These are phyloP conservation scores for peach (Prunus persica) DNA, from an alignment of 306 rosid species.

Conservation along the genomic window DNA sequence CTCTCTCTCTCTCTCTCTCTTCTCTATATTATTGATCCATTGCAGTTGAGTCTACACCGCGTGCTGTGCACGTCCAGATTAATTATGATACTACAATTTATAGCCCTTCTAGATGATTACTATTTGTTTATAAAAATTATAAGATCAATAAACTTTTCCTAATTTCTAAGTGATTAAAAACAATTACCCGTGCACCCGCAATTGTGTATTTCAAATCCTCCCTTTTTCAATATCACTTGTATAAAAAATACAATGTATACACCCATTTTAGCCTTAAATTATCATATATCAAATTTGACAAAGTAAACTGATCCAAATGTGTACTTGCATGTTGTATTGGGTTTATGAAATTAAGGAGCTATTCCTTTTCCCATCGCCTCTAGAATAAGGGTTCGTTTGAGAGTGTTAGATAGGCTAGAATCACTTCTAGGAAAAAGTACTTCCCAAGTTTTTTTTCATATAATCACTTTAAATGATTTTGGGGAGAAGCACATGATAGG, in stretches of 20 bases:
- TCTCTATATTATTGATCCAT: background rate
- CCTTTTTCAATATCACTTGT: no score
- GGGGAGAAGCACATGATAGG: no score
- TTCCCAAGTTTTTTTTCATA: accelerated
- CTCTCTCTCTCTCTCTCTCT: background rate
- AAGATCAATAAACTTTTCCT: background rate
- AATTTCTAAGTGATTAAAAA: background rate
- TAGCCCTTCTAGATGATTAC: slow-evolving; percentile 8
- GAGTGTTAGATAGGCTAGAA: no score
- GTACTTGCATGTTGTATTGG: no score
- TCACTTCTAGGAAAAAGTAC: no score
- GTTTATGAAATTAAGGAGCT: no score
- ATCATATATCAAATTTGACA: background rate
- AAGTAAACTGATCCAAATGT: no score
- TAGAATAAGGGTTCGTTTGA: no score
- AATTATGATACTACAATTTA: background rate
- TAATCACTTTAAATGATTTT: no score
- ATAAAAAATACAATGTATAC: background rate
- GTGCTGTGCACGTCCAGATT: slow-evolving; percentile 36
- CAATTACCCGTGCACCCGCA: background rate
- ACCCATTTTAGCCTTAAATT: background rate
- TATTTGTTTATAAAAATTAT: background rate
- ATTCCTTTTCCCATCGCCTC: no score
- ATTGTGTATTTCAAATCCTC: no score
- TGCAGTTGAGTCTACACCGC: slow-evolving; percentile 21